Evolutionary conservation across 2,329 filamentous ascomycete genomes (phyloP).

Genomic region (Capronia americana): DNA sequence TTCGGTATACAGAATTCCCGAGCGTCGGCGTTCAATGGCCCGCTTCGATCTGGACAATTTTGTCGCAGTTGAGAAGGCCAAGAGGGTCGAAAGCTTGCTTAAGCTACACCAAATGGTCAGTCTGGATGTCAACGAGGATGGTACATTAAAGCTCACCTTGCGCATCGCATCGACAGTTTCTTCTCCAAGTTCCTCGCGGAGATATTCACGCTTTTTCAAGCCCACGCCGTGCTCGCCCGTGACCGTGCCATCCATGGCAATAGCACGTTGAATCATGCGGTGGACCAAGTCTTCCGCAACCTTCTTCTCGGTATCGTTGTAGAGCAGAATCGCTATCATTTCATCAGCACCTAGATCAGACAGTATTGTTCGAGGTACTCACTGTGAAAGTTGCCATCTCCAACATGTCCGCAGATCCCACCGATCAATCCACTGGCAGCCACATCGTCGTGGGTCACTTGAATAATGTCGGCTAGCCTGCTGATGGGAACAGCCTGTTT

Average conservation of each 20-base stretch:
- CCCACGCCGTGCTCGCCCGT: conserved; percentile 76
- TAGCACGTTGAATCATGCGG: conserved; percentile 71
- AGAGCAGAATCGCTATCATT: conserved; percentile 62
- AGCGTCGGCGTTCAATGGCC: conserved; percentile 28
- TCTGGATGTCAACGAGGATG: conserved; percentile 11
- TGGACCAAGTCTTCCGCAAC: conserved; percentile 67
- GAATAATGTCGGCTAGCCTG: conserved; percentile 73
- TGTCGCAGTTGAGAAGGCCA: conserved; percentile 70
- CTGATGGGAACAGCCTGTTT: conserved; percentile 71
- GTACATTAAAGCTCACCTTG: conserved; percentile 53
- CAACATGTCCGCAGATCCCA: conserved; percentile 74
- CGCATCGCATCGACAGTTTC: conserved; percentile 70
- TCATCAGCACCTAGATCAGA: conserved; percentile 16
- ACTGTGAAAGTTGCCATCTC: conserved; percentile 77
- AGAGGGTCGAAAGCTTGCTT: conserved; percentile 71
- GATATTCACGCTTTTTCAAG: conserved; percentile 71
- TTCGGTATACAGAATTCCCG: conserved; percentile 6
- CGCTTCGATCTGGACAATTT: conserved; percentile 63
- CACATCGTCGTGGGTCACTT: conserved; percentile 71
- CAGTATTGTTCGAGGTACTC: conserved; percentile 42
- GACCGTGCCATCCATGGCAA: conserved; percentile 74
- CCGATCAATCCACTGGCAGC: conserved; percentile 66
- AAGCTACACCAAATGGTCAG: conserved; percentile 51
- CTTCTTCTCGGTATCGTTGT: conserved; percentile 63
- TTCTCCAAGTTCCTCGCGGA: conserved; percentile 66